Conservation (phyloP, 2,329 filamentous ascomycete genomes). For the Metarhizium humberi region DNA sequence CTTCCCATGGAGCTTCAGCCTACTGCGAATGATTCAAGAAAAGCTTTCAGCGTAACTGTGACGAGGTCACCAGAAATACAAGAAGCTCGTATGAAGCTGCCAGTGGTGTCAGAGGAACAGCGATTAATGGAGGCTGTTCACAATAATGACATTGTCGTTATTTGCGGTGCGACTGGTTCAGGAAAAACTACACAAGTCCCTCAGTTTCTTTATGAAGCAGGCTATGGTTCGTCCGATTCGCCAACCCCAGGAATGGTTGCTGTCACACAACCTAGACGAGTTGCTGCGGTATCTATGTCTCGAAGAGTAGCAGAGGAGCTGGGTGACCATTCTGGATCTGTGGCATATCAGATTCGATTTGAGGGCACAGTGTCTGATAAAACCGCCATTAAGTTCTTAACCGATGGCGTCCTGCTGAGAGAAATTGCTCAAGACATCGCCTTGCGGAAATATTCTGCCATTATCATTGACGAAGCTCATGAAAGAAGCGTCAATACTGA, state of each 20-base stretch:
- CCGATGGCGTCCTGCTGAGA: constrained; percentile 86
- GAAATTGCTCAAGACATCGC: constrained; percentile 87
- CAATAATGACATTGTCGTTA: constrained; percentile 79
- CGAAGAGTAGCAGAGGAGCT: constrained; percentile 83
- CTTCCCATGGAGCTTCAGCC: constrained; percentile 57
- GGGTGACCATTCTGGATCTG: constrained; percentile 63
- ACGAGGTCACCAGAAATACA: constrained; percentile 65
- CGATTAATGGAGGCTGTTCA: constrained; percentile 97
- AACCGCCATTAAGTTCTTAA: constrained; percentile 98
- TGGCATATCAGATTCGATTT: constrained; percentile 93
- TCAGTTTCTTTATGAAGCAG: constrained; percentile 90
- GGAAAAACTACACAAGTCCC: constrained; percentile 97
- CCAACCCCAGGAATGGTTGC: constrained; percentile 88
- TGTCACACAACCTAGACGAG: constrained; percentile 86
- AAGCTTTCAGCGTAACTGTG: constrained; percentile 68
- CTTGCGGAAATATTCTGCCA: constrained; percentile 80
- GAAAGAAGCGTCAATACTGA: constrained; percentile 97
- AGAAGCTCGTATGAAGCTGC: constrained; percentile 66
- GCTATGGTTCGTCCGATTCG: constrained; percentile 70
- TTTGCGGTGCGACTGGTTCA: constrained; percentile 92
- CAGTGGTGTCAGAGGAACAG: constrained; percentile 91
- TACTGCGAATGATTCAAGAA: constrained; percentile 52
- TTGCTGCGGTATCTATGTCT: constrained; percentile 94
- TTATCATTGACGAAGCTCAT: constrained; percentile 94
- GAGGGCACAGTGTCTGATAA: constrained; percentile 72